Evolutionary conservation across 768 basidiomycete species (phyloP).

Genomic region (Boletus rubroflammeus): DNA sequence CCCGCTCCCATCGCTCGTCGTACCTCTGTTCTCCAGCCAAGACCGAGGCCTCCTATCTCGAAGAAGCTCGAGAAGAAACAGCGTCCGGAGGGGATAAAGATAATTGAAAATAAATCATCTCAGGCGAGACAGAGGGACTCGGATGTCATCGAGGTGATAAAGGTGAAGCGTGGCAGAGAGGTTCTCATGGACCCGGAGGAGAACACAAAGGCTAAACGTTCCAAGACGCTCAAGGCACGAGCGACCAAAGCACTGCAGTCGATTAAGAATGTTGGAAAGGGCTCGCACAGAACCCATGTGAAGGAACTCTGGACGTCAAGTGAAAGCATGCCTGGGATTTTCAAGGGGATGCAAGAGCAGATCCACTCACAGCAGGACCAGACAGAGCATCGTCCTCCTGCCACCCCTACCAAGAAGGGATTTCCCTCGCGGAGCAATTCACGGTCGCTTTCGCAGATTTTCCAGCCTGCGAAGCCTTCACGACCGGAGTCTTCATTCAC

Average conservation of each 20-base stretch:
- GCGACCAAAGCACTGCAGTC: slow-evolving; percentile 47
- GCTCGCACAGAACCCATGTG: slow-evolving; percentile 35
- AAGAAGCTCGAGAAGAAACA: slow-evolving; percentile 32
- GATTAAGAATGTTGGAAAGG: slow-evolving; percentile 42
- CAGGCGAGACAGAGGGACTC: slow-evolving; percentile 22
- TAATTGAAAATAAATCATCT: slow-evolving; percentile 20
- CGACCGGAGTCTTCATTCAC: slow-evolving; percentile 27
- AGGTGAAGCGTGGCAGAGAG: slow-evolving; percentile 43
- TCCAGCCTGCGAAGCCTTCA: slow-evolving; percentile 21
- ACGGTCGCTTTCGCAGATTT: slow-evolving; percentile 33
- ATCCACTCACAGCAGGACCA: slow-evolving; percentile 13
- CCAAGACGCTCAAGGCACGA: slow-evolving; percentile 43
- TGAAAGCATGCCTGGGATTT: slow-evolving; percentile 26
- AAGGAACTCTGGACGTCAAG: slow-evolving; percentile 37
- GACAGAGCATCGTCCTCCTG: slow-evolving; percentile 8
- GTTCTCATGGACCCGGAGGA: slow-evolving; percentile 21
- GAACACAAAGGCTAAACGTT: slow-evolving; percentile 27
- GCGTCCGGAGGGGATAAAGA: slow-evolving; percentile 26
- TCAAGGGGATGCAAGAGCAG: slow-evolving; percentile 27
- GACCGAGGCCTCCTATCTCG: slow-evolving; percentile 4
- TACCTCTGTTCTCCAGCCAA: slow-evolving; percentile 6
- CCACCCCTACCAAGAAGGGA: slow-evolving; percentile 23
- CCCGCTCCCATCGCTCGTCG: slow-evolving; percentile 5
- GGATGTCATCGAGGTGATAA: slow-evolving; percentile 60
- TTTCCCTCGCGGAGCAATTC: slow-evolving; percentile 24